Percentiles rank a stretch among this genome's conserved stretches.
Evolutionary conservation across 2,329 filamentous ascomycete genomes (phyloP).

Genomic region (Hypomyces perniciosus): DNA sequence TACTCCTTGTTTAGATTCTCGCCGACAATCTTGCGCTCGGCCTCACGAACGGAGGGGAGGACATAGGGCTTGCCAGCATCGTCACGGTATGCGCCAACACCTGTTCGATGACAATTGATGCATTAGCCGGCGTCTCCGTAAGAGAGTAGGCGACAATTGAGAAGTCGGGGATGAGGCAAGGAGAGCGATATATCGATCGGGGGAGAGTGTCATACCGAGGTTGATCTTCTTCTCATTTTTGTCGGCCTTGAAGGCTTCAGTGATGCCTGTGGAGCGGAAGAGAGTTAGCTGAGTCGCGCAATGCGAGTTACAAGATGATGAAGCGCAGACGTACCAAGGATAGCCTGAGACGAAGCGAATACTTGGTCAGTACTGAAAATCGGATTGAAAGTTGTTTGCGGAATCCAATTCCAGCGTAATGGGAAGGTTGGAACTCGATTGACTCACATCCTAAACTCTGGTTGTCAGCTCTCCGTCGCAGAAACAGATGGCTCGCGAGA

Average conservation of each 20-base stretch:
- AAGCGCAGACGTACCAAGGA: constrained; percentile 56
- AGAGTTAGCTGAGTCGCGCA: constrained; percentile 17
- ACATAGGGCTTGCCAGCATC: constrained; percentile 98
- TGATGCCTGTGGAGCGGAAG: constrained; percentile 58
- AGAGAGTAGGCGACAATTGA: constrained; percentile 9
- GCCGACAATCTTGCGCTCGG: constrained; percentile 79
- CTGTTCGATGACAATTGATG: constrained; percentile 33
- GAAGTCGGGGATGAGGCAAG: constrained; percentile 9
- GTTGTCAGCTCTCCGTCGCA: constrained; percentile 14
- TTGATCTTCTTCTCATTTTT: constrained; percentile 94
- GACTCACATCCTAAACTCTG: constrained; percentile 33
- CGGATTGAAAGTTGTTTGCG: background rate
- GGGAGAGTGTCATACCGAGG: constrained; percentile 55
- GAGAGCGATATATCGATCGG: constrained; percentile 8
- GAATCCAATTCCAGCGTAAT: background rate
- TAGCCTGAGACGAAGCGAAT: constrained; percentile 48
- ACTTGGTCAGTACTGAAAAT: background rate
- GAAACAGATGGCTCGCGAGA: background rate
- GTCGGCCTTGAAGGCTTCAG: constrained; percentile 98
- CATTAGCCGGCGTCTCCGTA: constrained; percentile 13
- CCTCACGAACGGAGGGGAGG: constrained; percentile 83
- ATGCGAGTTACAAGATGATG: background rate
- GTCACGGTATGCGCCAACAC: constrained; percentile 97
- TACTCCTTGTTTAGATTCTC: constrained; percentile 91
- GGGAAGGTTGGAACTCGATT: background rate